Conservation (phyloP, 257 asterid species). For the Solanum pennellii region DNA sequence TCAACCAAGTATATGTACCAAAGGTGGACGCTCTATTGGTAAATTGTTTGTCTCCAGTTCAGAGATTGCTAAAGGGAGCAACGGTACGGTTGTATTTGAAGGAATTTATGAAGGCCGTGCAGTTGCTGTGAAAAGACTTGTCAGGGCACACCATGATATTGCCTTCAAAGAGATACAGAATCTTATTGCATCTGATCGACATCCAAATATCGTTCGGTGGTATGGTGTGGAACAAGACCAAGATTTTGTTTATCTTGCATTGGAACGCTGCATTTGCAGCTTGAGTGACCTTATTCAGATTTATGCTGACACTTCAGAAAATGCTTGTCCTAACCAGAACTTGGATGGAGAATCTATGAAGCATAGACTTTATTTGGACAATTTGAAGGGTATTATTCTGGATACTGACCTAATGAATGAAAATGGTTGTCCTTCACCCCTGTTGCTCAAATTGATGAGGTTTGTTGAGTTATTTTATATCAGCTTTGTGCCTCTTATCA, state of each 20-base stretch:
- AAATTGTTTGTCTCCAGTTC: slow-evolving; percentile 57
- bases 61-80: slow-evolving; percentile 90
- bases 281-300: slow-evolving; percentile 64
- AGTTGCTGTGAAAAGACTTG: slow-evolving; percentile 95
- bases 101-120: slow-evolving; percentile 78
- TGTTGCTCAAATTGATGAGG: slow-evolving; percentile 79
- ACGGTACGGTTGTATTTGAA: slow-evolving; percentile 87
- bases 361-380: slow-evolving; percentile 21
- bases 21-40: slow-evolving; percentile 65
- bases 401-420: slow-evolving; percentile 43
- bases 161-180: slow-evolving; percentile 84
- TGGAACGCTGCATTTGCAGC: slow-evolving; percentile 88
- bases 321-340: slow-evolving; percentile 11
- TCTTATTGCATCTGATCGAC: slow-evolving; percentile 80
- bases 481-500: not conserved
- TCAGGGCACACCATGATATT: slow-evolving; percentile 70
- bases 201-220: slow-evolving; percentile 87
- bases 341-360: slow-evolving; percentile 27
- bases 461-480: slow-evolving; percentile 9
- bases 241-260: slow-evolving; percentile 83
- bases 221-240: slow-evolving; percentile 85
- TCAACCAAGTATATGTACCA: slow-evolving; percentile 18
- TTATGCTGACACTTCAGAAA: slow-evolving; percentile 33
- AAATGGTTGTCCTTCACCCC: slow-evolving; percentile 63
- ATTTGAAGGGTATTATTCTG: slow-evolving; percentile 25